These are phyloP conservation scores for Colletotrichum sublineola DNA, from an alignment of 2,329 filamentous ascomycete genomes.

Conservation along the genomic window DNA sequence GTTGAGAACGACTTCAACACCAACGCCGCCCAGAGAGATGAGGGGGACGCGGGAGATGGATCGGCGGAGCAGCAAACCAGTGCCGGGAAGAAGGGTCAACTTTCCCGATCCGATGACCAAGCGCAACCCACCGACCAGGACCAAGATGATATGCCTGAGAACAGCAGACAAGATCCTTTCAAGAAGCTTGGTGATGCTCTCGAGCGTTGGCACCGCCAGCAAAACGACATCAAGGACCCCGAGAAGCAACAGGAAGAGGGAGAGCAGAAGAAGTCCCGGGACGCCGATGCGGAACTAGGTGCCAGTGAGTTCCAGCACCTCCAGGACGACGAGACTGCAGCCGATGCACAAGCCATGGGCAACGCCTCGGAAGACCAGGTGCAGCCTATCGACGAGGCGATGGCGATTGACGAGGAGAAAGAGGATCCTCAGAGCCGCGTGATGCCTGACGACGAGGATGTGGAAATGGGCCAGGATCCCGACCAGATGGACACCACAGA, in stretches of 20 bases:
- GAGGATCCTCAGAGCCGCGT: slow-evolving; percentile 62
- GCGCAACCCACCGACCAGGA: slow-evolving; percentile 58
- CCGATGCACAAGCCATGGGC: slow-evolving; percentile 93
- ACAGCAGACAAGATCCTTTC: slow-evolving; percentile 77
- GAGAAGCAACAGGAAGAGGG: slow-evolving; percentile 67
- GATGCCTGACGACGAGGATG: slow-evolving; percentile 65
- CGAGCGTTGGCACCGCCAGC: slow-evolving; percentile 91
- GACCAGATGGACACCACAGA: slow-evolving; percentile 61
- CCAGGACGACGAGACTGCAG: slow-evolving; percentile 81
- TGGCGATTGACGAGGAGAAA: slow-evolving; percentile 85
- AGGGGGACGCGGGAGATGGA: slow-evolving; percentile 75
- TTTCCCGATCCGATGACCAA: slow-evolving; percentile 62
- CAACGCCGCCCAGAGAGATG: slow-evolving; percentile 73
- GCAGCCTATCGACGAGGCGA: slow-evolving; percentile 86
- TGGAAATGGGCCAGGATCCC: slow-evolving; percentile 60
- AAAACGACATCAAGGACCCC: slow-evolving; percentile 81
- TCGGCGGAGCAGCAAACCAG: slow-evolving; percentile 74
- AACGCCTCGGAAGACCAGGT: slow-evolving; percentile 90
- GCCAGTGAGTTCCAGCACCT: slow-evolving; percentile 94
- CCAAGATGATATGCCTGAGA: slow-evolving; percentile 59
- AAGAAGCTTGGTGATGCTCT: slow-evolving; percentile 94
- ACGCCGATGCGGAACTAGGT: slow-evolving; percentile 76
- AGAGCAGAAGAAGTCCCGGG: slow-evolving; percentile 62
- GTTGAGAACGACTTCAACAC: slow-evolving; percentile 71
- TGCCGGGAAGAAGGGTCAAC: slow-evolving; percentile 72